phyloP scores from a whole-genome alignment of 345 rosid species.

The Camelina sativa region DNA sequence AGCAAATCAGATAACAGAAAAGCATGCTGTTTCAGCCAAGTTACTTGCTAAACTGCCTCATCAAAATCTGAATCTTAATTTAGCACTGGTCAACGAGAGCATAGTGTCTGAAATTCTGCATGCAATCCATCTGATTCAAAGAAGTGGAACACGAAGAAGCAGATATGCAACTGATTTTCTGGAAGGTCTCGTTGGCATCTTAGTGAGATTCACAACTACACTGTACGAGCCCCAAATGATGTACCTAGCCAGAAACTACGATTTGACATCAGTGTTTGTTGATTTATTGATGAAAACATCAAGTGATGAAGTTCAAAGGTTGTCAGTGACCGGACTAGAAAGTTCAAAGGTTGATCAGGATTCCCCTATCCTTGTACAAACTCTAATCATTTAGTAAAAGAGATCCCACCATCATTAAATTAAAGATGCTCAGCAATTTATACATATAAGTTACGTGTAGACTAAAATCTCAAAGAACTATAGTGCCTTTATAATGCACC shows the following conservation, averaged over 20 bases:
- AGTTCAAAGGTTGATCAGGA: too few relatives aligned
- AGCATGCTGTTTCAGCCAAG: slow-evolving; percentile 71
- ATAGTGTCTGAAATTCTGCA: slow-evolving; percentile 61
- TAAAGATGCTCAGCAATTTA: too few relatives aligned
- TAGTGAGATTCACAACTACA: slow-evolving; percentile 87
- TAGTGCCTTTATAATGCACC: neutral
- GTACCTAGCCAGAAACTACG: slow-evolving; percentile 65
- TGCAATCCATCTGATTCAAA: slow-evolving; percentile 58
- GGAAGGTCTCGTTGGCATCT: slow-evolving; percentile 82
- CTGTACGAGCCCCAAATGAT: slow-evolving; percentile 71
- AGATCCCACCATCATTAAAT: too few relatives aligned
- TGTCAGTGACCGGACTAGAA: slow-evolving; percentile 78
- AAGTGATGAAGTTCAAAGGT: slow-evolving; percentile 80
- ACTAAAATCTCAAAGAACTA: too few relatives aligned
- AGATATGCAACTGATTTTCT: slow-evolving; percentile 69
- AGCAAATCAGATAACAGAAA: slow-evolving; percentile 63
- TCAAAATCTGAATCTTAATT: slow-evolving; percentile 73
- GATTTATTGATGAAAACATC: slow-evolving; percentile 77
- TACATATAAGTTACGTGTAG: too few relatives aligned
- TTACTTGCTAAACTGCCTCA: slow-evolving; percentile 82
- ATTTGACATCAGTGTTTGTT: slow-evolving; percentile 69
- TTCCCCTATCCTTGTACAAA: too few relatives aligned
- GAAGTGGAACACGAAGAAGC: slow-evolving; percentile 61
- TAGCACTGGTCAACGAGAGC: slow-evolving; percentile 61
- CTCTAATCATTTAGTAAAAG: too few relatives aligned